Base-by-base conservation (phyloP, 495 filamentous ascomycete genomes). In the Lophium mytilinum region DNA sequence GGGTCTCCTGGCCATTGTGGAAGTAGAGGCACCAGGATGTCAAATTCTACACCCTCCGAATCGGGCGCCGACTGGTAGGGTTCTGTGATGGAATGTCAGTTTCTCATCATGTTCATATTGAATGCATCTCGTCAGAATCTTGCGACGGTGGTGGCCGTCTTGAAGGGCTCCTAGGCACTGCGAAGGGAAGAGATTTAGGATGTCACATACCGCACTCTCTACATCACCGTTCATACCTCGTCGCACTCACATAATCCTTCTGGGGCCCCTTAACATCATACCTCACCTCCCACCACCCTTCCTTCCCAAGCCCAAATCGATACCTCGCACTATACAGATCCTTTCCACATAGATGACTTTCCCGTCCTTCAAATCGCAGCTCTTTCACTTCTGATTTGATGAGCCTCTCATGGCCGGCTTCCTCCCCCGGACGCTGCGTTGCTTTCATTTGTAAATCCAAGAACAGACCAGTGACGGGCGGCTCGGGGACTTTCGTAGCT, bases 201-300 rank as follows among this genome's bases (percentile, higher is more conserved):
- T 30, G 24, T 30, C 24, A 30, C 24, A 30, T 30, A 3, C 24
- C 24, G 24, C 24, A 30, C 24, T 6, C 24, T 30, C 24, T 30
- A 30, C 6, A 30, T 30, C 24, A 30, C 24, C 24, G 24, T 30
- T 42, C 40, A 21, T 65, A 61, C 50, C 62, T 50, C 12, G 62
- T 61, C 54, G 42, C 33, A 43, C 62, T 65, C 21, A 65, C 54
- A 56, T 65, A 65, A 40, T 61, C 58, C 47, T 65, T 65, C 54
- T 55, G 55, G 12, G 62, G 58, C 46, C 58, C 58, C 21, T 55
- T 55, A n/a, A 61, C 62, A 42, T 61, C 58, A 43, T 65, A 65
- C n/a, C 46, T 9, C 8, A 65, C 57, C 35, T 58, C 58, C 62
- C 57, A 65, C 58, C 58, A 61, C 37, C 17, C 14, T 3, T 51